Base-by-base conservation (phyloP, 305 asterid genomes). In the Lippia alba region DNA sequence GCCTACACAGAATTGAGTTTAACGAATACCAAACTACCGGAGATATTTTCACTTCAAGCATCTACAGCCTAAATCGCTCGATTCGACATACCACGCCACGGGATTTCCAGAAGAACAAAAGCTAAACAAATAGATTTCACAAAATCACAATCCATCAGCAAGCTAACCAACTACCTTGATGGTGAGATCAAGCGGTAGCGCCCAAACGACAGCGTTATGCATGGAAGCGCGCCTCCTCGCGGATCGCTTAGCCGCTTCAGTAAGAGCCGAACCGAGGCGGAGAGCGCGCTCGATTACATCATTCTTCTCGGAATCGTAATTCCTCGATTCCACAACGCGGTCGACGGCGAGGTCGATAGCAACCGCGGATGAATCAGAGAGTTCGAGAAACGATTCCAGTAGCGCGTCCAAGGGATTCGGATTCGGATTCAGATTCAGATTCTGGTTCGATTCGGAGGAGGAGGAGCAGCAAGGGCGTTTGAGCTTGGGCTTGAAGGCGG, bases 231-330 rank as follows among this genome's bases (percentile, higher is more conserved):
- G 87, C 71, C 79, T 84, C 73, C 96, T 80, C 40, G 90, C 81
- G 56, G 98, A 83, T 71, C 90, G 87, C 19, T 80, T 84, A 50
- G 90, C 92, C 20, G 94, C 97, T 70, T 88, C 96, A 34, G 91
- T 81, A 72, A 90, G 89, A 8, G 82, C 78, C 12, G 91, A 80
- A 56, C 92, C 98, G 53, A 92, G 83, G 44, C 78, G 83, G 50
- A 88, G 85, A 19, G 92, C 91, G 18, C 92, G 86, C 4, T 87
- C 81, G 79, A 88, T 84, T 72, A 83, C 69, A 20, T 83, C 89
- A 49, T 48, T 45, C 74, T 84, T 83, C 17, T 84, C 93, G 32
- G 79, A 67, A 75, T 86, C 90, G 73, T 59, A 76, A 36, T 75
- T 63, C 63, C 76, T 77, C 18, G 90, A 85, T 14, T 88, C 83